Percentiles rank a stretch among this genome's conserved stretches.
These are phyloP conservation scores for Daldinia childiae DNA, from an alignment of 495 filamentous ascomycete genomes.

Conservation along the genomic window DNA sequence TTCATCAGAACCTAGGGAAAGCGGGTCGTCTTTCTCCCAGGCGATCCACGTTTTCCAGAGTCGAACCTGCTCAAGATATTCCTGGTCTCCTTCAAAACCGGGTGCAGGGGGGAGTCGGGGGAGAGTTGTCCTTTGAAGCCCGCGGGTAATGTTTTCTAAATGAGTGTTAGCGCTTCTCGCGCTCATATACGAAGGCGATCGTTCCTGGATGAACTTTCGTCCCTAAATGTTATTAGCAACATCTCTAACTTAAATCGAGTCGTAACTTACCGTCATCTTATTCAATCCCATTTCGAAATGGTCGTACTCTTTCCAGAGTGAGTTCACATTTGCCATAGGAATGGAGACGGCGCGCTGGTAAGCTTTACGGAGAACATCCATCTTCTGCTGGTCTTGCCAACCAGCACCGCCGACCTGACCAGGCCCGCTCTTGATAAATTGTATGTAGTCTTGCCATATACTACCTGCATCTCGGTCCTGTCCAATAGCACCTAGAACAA, in stretches of 20 bases:
- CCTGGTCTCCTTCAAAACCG: slow-evolving; percentile 86
- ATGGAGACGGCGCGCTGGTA: slow-evolving; percentile 89
- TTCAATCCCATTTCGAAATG: slow-evolving; percentile 92
- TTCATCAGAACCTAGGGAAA: slow-evolving; percentile 86
- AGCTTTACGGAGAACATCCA: slow-evolving; percentile 88
- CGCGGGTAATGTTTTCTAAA: slow-evolving; percentile 83
- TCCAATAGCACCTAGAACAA: slow-evolving; percentile 88
- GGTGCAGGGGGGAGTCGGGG: slow-evolving; percentile 82
- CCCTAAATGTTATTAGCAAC: slow-evolving; percentile 63
- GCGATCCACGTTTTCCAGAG: slow-evolving; percentile 93
- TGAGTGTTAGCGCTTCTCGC: slow-evolving; percentile 85
- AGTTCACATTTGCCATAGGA: slow-evolving; percentile 80
- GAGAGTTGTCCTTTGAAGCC: slow-evolving; percentile 77
- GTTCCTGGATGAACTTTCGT: slow-evolving; percentile 90
- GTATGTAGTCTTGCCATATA: slow-evolving; percentile 92
- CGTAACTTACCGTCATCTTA: slow-evolving; percentile 75
- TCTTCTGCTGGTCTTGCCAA: slow-evolving; percentile 98
- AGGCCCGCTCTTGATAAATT: slow-evolving; percentile 86
- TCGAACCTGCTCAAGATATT: slow-evolving; percentile 85
- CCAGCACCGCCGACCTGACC: slow-evolving; percentile 82
- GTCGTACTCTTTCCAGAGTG: slow-evolving; percentile 96
- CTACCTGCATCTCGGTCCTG: slow-evolving; percentile 90
- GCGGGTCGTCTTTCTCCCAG: slow-evolving; percentile 92
- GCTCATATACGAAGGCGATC: slow-evolving; percentile 91
- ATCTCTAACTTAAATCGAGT: slow-evolving; percentile 4